These are phyloP conservation scores for Larix kaempferi DNA, from an alignment of 75 land plant genomes.

Conservation along the genomic window DNA sequence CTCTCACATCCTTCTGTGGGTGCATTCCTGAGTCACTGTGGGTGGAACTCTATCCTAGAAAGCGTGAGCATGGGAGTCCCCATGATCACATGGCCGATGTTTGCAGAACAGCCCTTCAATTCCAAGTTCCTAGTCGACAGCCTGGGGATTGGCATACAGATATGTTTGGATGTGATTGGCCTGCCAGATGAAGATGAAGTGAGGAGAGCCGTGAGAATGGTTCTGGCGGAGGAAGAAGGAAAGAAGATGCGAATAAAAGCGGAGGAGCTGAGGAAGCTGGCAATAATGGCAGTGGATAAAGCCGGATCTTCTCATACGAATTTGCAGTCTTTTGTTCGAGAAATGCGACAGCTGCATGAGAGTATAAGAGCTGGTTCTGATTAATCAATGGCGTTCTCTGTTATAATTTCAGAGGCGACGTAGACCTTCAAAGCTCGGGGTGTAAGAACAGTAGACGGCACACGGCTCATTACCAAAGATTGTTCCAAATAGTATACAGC, in stretches of 20 bases:
- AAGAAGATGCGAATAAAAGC: background rate
- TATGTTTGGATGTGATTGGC: background rate
- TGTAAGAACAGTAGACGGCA: too few species aligned
- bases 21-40: conserved; percentile 24
- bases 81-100: conserved; percentile 22
- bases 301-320: background rate
- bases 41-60: conserved; percentile 12
- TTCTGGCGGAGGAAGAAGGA: background rate
- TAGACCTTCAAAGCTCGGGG: too few species aligned
- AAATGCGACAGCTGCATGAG: background rate
- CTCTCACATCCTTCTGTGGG: conserved; percentile 7
- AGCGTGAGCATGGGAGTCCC: conserved; percentile 17
- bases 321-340: background rate
- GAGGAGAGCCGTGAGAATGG: background rate
- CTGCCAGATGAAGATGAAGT: background rate
- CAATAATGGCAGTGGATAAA: background rate
- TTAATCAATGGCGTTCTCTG: too few species aligned
- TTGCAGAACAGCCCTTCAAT: conserved; percentile 19
- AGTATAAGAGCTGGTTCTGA: too few species aligned
- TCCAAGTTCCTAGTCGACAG: conserved; percentile 10
- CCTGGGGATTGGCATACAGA: background rate
- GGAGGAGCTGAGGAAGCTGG: background rate
- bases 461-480: too few species aligned
- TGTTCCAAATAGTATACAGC: too few species aligned
- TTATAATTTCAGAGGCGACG: too few species aligned